phyloP scores from a whole-genome alignment of 2,329 filamentous ascomycete genomes.

The Purpureocillium takamizusanense region DNA sequence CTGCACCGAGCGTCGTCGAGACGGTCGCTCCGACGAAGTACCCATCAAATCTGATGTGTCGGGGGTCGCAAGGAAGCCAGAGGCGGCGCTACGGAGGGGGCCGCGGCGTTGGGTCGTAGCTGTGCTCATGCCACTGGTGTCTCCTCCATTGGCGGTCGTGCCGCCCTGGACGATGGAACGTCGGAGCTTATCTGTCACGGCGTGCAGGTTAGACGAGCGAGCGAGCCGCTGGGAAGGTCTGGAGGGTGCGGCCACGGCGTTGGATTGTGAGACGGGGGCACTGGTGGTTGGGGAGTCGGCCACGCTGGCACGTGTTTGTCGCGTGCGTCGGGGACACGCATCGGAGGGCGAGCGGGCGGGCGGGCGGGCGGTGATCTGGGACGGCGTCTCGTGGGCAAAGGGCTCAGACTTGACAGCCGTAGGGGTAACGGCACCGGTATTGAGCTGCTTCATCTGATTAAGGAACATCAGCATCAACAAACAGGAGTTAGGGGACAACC shows the following conservation, averaged over 20 bases:
- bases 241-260: background rate
- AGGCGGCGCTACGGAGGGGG: slow-evolving; percentile 9
- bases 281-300: slow-evolving; percentile 18
- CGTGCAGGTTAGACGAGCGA: slow-evolving; percentile 18
- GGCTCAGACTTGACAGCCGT: slow-evolving; percentile 15
- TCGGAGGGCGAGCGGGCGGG: slow-evolving; percentile 24
- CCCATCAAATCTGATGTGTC: slow-evolving; percentile 40
- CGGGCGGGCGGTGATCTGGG: slow-evolving; percentile 16
- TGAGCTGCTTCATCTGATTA: slow-evolving; percentile 11
- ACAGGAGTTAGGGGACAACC: background rate
- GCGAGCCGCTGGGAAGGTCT: slow-evolving; percentile 12
- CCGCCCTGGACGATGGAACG: slow-evolving; percentile 19
- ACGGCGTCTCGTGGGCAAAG: slow-evolving; percentile 13
- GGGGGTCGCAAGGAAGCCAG: slow-evolving; percentile 44
- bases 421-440: slow-evolving; percentile 15
- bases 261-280: background rate
- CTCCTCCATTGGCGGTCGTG: background rate
- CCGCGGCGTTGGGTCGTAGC: slow-evolving; percentile 11
- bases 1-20: slow-evolving; percentile 30
- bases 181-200: slow-evolving; percentile 24
- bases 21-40: slow-evolving; percentile 19
- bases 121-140: slow-evolving; percentile 1
- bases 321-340: slow-evolving; percentile 19
- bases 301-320: slow-evolving; percentile 17
- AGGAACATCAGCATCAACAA: slow-evolving; percentile 4